Conservation (phyloP, 139 green algal genomes). For the Astrephomene gubernaculifera region DNA sequence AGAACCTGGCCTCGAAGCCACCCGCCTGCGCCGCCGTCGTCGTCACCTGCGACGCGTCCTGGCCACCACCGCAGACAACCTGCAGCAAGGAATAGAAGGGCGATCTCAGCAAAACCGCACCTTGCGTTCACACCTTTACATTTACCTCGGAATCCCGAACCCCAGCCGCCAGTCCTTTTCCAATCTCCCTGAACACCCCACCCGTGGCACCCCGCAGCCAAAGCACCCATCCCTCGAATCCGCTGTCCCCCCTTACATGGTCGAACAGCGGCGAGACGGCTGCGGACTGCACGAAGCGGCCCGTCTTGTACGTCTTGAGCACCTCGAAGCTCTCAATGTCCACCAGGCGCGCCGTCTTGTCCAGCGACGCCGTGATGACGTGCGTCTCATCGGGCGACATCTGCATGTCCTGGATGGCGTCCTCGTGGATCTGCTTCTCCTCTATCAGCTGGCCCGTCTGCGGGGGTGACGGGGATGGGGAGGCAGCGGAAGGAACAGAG, state of each 20-base stretch:
- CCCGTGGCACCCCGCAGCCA: no score
- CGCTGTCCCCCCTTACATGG: constrained; percentile 82
- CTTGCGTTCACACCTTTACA: not conserved
- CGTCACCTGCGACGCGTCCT: constrained; percentile 92
- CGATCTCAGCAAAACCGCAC: not conserved
- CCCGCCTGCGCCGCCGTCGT: constrained; percentile 90
- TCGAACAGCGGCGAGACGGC: constrained; percentile 94
- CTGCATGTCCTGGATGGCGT: constrained; percentile 88
- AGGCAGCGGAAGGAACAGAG: no score
- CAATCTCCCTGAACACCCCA: no score
- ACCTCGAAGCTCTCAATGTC: constrained; percentile 87
- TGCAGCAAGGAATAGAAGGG: constrained; percentile 40
- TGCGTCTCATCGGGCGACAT: constrained; percentile 84
- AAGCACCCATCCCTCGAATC: no score
- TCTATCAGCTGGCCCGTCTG: constrained; percentile 78
- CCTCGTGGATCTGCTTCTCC: constrained; percentile 84
- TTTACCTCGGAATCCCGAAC: not conserved
- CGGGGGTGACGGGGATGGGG: not conserved
- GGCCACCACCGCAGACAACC: constrained; percentile 92
- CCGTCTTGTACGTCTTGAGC: constrained; percentile 94
- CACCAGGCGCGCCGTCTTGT: constrained; percentile 94
- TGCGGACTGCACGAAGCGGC: constrained; percentile 90
- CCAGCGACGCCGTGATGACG: constrained; percentile 93
- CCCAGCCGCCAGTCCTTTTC: not conserved
- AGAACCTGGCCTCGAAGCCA: constrained; percentile 96